These are phyloP conservation scores for Durusdinium trenchii DNA, from an alignment of 73 alveolate species.

Conservation along the genomic window DNA sequence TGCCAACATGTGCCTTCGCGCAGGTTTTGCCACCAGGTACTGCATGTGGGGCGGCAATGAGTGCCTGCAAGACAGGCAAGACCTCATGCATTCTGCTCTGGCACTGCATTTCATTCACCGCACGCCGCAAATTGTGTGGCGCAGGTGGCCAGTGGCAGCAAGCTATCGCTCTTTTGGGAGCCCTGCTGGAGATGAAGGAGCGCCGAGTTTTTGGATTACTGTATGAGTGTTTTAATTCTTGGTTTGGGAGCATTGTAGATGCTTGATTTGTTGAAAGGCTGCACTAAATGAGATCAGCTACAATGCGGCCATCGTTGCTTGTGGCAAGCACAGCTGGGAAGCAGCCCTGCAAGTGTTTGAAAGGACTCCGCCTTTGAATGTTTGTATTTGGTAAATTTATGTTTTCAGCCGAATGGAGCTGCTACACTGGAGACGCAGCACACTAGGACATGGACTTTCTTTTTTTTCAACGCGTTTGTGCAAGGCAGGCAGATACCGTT, in stretches of 20 bases:
- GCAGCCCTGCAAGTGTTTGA: slow-evolving; percentile 1
- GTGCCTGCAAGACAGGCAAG: slow-evolving; percentile 67
- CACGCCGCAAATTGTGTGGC: not conserved
- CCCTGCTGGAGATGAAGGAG: slow-evolving; percentile 55
- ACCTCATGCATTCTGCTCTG: not conserved
- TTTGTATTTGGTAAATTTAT: too few species aligned
- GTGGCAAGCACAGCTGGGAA: slow-evolving; percentile 70
- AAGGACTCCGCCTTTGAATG: slow-evolving; percentile 2
- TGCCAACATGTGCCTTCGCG: not conserved
- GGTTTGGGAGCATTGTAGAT: too few species aligned
- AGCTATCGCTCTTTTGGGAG: slow-evolving; percentile 28
- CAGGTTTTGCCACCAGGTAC: slow-evolving; percentile 44
- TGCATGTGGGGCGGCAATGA: slow-evolving; percentile 62
- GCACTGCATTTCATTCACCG: not conserved
- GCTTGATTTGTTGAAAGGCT: not conserved
- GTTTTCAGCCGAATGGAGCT: too few species aligned
- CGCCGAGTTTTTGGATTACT: too few species aligned
- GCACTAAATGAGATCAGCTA: slow-evolving; percentile 82
- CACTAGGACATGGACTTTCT: too few species aligned
- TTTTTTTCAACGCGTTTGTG: not conserved
- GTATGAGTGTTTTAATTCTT: too few species aligned
- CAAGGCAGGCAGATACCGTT: too few species aligned
- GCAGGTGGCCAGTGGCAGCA: slow-evolving; percentile 84
- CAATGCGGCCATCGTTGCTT: slow-evolving; percentile 78
- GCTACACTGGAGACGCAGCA: too few species aligned